phyloP scores from a whole-genome alignment of 2,329 filamentous ascomycete species.

The Colletotrichum sp. region DNA sequence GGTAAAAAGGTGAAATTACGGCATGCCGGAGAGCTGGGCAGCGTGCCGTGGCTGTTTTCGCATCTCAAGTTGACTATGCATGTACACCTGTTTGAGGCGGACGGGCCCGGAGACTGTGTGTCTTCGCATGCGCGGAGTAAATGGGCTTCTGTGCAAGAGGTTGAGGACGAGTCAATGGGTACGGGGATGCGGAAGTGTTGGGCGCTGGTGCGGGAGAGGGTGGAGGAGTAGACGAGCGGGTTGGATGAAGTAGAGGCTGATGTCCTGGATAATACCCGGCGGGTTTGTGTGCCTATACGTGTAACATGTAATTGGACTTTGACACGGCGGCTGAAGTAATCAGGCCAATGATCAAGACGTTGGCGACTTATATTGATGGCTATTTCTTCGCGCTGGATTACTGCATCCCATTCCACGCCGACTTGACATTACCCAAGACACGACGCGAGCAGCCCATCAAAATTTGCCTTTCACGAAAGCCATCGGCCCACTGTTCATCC shows the following conservation, averaged over 20 bases:
- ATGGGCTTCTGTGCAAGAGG: slow-evolving; percentile 43
- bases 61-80: slow-evolving; percentile 64
- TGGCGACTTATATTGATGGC: neutral
- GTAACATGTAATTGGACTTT: neutral
- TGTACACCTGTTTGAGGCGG: slow-evolving; percentile 54
- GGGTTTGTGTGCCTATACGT: neutral
- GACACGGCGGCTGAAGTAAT: neutral
- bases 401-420: neutral
- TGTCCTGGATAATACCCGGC: neutral
- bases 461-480: accelerated
- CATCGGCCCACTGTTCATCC: neutral
- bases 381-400: neutral
- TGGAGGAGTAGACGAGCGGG: neutral
- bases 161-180: slow-evolving; percentile 60
- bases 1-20: slow-evolving; percentile 24
- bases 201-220: slow-evolving; percentile 41
- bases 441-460: accelerated
- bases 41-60: slow-evolving; percentile 62
- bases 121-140: slow-evolving; percentile 22
- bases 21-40: slow-evolving; percentile 50
- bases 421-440: accelerated
- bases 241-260: neutral
- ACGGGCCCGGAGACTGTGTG: neutral
- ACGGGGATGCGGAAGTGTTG: slow-evolving; percentile 66
- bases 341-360: neutral